Base-by-base conservation (phyloP, 805 yeast species). In the Kodamaea nitidulidarum region DNA sequence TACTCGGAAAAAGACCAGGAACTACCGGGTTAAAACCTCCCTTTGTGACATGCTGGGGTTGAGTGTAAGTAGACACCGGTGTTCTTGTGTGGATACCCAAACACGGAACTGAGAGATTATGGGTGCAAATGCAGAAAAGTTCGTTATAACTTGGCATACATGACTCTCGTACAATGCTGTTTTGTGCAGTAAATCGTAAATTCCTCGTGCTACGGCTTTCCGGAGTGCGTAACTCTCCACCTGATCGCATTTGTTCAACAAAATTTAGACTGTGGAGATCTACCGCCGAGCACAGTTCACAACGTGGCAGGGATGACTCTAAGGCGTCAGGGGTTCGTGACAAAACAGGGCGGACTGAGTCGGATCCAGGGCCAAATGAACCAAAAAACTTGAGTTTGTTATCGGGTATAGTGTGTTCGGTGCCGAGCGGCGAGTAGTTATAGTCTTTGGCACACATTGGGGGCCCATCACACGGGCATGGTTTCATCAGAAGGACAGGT, bases 1-100 rank as follows among this genome's bases (percentile, higher is more conserved):
- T 51, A 15, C 43, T 39, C 3, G 72, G 72, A 41, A 65, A 66
- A 6, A 66, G 50, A 2, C 66, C 69, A 0, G 70, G 71, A 2
- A 47, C 64, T 3, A 63, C 49, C 3, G 62, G 64, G 34, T 65
- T 59, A 5, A 42, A 44, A 14, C 35, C 42, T 12, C 30, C n/a
- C n/a, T n/a, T n/a, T n/a, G n/a, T n/a, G n/a, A n/a, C n/a, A 31
- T 25, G 14, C 28, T 25, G 24, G 24, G 24, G 7, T 25, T 25
- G 31, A 4, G 15, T 10, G 11, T 16, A 10, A 7, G 3, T 7
- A 4, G 32, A 21, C 12, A 17, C 8, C 15, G 32, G 6, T 15
- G 10, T 30, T 12, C 15, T 15, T 4, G 32, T 30, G 21, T 30
- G 32, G 12, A 30, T 30, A 4, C 32, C 32, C 21, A 30, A 30